Evolutionary conservation across 768 basidiomycete species (phyloP).

Genomic region (Dentipellis fragilis): DNA sequence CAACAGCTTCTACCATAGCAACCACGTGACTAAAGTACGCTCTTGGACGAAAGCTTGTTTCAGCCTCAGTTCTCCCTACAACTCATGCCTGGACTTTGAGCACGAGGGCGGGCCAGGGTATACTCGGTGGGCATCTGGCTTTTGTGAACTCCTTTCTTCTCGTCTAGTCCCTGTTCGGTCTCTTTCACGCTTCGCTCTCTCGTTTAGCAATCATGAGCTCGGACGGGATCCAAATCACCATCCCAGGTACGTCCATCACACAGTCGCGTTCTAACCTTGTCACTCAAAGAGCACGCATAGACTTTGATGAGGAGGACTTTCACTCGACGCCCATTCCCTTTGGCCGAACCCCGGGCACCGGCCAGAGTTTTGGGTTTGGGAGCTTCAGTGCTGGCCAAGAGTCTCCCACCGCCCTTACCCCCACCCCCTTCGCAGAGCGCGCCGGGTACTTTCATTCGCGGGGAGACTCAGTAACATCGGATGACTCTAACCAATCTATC

Average conservation of each 20-base stretch:
- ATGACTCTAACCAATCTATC: slow-evolving; percentile 61
- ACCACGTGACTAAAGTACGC: no score
- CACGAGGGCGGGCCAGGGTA: no score
- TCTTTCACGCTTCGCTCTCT: neutral
- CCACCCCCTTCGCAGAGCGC: slow-evolving; percentile 33
- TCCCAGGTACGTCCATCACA: slow-evolving; percentile 27
- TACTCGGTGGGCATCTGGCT: neutral
- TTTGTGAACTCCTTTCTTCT: neutral
- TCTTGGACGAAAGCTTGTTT: neutral
- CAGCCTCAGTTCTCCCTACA: neutral
- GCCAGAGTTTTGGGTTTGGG: slow-evolving; percentile 20
- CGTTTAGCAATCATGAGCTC: slow-evolving; percentile 21
- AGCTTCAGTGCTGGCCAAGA: slow-evolving; percentile 39
- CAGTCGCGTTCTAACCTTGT: slow-evolving; percentile 5
- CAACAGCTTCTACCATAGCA: no score
- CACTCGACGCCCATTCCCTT: slow-evolving; percentile 56
- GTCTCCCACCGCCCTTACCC: slow-evolving; percentile 54
- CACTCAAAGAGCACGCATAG: slow-evolving; percentile 24
- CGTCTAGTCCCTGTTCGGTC: neutral
- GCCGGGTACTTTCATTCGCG: slow-evolving; percentile 62
- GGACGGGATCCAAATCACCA: slow-evolving; percentile 36
- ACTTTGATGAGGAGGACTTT: slow-evolving; percentile 72
- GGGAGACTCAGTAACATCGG: slow-evolving; percentile 70
- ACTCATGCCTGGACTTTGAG: no score
- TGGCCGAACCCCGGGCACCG: slow-evolving; percentile 41